Base-by-base conservation (phyloP, 2,329 filamentous ascomycete genomes). In the Biscogniauxia sp. region DNA sequence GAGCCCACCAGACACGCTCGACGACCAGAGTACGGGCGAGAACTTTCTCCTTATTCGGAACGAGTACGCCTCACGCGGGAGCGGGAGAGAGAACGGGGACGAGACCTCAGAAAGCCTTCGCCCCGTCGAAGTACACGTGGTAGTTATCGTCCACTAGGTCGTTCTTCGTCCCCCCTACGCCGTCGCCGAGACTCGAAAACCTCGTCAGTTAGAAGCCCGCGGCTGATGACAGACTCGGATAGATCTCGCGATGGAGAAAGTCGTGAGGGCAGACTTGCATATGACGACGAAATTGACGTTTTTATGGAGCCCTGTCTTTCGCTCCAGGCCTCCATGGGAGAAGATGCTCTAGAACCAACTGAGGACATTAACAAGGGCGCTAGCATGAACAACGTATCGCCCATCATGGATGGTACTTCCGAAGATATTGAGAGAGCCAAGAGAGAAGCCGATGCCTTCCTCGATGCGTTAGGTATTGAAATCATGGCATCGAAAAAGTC, bases 261-360 rank as follows among this genome's bases (percentile, higher is more conserved):
- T 32, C 28, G 28, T 32, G 65, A 69, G 53, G 69, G 69, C 4
- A 66, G 69, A 55, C 65, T 71, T 53, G 62, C 65, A 7, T 71
- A 69, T 52, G 64, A 71, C 20, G 65, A 71, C 51, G 64, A 63
- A 20, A 45, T 56, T 17, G 20, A 63, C 11, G 54, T 62, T 13
- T 64, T 55, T 51, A 59, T 60, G 32, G 53, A 41, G n/a, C 32
- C 23, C 6, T 19, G 56, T 23, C 19, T 15, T 28, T 56, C 41
- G 23, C 51, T n/a, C 20, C 19, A 51, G 23, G 32, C 23, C 15
- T 32, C 53, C 23, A 23, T 51, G 28, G 51, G 53, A 23, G 13
- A 51, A 17, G 8, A 23, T 26, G 5, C 37, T 19, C 25, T 61
- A 6, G 51, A 53, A n/a, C 45, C 20, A 13, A 41, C 20, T 17